Evolutionary conservation across 2,329 filamentous ascomycete genomes (phyloP).

Genomic region (Aspergillus aculeatinus): DNA sequence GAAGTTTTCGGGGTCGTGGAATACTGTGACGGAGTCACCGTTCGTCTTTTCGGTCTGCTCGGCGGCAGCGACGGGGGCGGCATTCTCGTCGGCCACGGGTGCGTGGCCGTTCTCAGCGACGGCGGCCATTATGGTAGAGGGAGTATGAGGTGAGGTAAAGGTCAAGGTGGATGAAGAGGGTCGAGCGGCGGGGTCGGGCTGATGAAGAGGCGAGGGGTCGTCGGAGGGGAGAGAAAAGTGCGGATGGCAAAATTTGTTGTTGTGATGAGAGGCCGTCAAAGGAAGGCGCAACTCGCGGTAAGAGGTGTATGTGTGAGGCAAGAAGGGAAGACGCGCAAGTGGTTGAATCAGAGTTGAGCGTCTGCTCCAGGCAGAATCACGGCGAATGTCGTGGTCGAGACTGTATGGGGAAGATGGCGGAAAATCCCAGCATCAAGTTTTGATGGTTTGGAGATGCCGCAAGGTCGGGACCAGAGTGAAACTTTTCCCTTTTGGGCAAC

Average conservation of each 20-base stretch:
- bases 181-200: conserved; percentile 10
- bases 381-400: conserved; percentile 20
- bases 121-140: conserved; percentile 36
- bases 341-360: conserved; percentile 8
- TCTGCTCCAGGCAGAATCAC: conserved; percentile 43
- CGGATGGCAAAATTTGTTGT: conserved; percentile 26
- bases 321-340: conserved; percentile 14
- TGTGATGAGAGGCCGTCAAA: conserved; percentile 11
- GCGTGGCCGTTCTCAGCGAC: conserved; percentile 37
- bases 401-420: conserved; percentile 14
- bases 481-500: conserved; percentile 28
- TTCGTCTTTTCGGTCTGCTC: conserved; percentile 37
- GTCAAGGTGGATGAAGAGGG: conserved; percentile 12
- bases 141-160: not conserved
- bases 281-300: conserved; percentile 30
- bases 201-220: conserved; percentile 12
- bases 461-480: conserved; percentile 13
- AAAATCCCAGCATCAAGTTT: conserved; percentile 32
- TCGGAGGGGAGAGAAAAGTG: conserved; percentile 19
- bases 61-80: conserved; percentile 52
- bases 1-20: conserved; percentile 98
- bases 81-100: conserved; percentile 53
- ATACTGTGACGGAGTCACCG: conserved; percentile 79
- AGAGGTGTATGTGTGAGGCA: conserved; percentile 10
- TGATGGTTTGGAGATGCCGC: conserved; percentile 29